Evolutionary conservation across 179 eudicot species (phyloP).

Genomic region (Spergularia azorica): DNA sequence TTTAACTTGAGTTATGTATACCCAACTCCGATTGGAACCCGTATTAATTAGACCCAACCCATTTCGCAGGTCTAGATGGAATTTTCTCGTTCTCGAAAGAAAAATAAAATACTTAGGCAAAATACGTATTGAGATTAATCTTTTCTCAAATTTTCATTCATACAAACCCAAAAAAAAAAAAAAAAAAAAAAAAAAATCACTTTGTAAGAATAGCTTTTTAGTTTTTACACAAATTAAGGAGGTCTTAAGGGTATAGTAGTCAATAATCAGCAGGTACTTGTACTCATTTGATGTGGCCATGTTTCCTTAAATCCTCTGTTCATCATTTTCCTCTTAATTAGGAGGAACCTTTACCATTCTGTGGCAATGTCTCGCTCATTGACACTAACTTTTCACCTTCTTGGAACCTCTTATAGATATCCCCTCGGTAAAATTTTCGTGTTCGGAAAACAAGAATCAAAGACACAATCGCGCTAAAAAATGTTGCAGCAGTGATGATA

Average conservation of each 20-base stretch:
- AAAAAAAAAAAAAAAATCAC: too few species aligned
- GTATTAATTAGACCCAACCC: too few species aligned
- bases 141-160: constrained; percentile 3
- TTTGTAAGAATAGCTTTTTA: too few species aligned
- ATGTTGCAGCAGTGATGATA: constrained; percentile 20
- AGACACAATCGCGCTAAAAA: constrained; percentile 11
- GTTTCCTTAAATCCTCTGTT: not conserved
- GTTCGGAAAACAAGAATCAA: constrained; percentile 27
- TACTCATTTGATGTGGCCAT: not conserved
- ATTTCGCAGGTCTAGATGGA: too few species aligned
- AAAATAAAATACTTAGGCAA: too few species aligned
- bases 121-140: too few species aligned
- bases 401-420: constrained; percentile 22
- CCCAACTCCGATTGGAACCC: too few species aligned
- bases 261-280: too few species aligned
- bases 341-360: not conserved
- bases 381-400: not conserved
- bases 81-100: too few species aligned
- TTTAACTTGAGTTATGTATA: too few species aligned
- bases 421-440: constrained; percentile 18
- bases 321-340: not conserved
- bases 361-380: not conserved
- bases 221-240: too few species aligned
- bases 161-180: constrained; percentile 18
- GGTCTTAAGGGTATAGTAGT: not conserved